These are phyloP conservation scores for Haplosporangium gracile DNA, from an alignment of 192 early-diverging fungal genomes.

Conservation along the genomic window DNA sequence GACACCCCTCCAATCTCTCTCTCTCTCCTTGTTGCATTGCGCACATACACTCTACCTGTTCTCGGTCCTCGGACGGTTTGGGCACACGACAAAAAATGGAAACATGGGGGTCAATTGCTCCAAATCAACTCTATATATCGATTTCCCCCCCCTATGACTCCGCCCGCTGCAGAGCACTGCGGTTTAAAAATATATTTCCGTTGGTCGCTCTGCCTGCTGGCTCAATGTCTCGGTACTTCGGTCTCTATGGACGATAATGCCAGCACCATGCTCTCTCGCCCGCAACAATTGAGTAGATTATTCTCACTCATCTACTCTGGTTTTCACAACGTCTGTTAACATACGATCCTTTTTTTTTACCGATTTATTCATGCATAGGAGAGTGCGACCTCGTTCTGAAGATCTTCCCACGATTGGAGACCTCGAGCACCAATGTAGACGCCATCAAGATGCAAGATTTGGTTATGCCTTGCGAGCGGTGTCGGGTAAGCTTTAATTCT, in stretches of 20 bases:
- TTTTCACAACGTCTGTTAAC: neutral
- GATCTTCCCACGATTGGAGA: constrained; percentile 39
- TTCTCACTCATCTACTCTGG: no score
- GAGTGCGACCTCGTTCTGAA: constrained; percentile 51
- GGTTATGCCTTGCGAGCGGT: constrained; percentile 32
- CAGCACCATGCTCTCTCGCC: neutral
- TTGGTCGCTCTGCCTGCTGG: neutral
- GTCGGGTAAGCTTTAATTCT: constrained; percentile 22
- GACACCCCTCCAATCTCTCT: neutral
- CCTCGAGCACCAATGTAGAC: constrained; percentile 17
- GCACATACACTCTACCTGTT: neutral
- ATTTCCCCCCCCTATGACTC: neutral
- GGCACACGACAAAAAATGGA: neutral
- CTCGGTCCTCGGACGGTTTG: neutral
- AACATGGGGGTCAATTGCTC: neutral
- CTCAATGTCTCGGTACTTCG: neutral
- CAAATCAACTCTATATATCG: neutral
- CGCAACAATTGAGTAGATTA: neutral
- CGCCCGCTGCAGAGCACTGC: neutral
- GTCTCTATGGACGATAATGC: neutral
- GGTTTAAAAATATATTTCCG: constrained; percentile 3
- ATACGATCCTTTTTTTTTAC: neutral
- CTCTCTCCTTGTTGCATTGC: neutral
- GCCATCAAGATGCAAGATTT: constrained; percentile 24
- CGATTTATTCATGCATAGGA: constrained; percentile 10